Percentiles rank a stretch among this genome's conserved stretches.
These are phyloP conservation scores for Xylariaceae sp. DNA, from an alignment of 2,329 filamentous ascomycete genomes.

Conservation along the genomic window DNA sequence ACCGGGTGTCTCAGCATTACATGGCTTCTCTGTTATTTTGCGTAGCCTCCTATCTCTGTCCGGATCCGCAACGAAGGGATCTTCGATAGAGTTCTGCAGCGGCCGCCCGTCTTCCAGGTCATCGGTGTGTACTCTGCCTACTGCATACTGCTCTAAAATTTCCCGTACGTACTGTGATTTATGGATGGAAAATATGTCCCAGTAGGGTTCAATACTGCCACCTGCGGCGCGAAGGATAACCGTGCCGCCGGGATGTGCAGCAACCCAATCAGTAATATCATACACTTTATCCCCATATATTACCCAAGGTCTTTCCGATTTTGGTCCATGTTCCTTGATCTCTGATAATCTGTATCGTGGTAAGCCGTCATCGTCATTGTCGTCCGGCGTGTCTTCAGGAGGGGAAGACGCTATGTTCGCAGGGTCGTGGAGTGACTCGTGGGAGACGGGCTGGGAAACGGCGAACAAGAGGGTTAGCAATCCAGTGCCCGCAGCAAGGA, in stretches of 20 bases:
- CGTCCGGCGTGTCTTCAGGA: conserved; percentile 26
- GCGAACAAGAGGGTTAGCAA: conserved; percentile 37
- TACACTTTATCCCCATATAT: conserved; percentile 69
- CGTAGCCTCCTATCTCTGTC: conserved; percentile 49
- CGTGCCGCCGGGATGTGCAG: conserved; percentile 69
- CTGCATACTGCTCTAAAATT: conserved; percentile 67
- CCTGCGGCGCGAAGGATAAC: conserved; percentile 71
- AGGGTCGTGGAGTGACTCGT: conserved; percentile 26
- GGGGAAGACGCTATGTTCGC: conserved; percentile 14
- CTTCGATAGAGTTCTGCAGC: conserved; percentile 60
- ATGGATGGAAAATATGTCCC: conserved; percentile 74
- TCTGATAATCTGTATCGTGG: conserved; percentile 58
- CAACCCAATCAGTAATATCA: conserved; percentile 73
- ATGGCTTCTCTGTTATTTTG: conserved; percentile 50
- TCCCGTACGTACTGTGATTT: conserved; percentile 68
- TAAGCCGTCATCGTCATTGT: conserved; percentile 48
- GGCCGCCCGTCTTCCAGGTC: conserved; percentile 66
- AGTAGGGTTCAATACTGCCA: conserved; percentile 69
- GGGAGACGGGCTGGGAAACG: conserved; percentile 33
- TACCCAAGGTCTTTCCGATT: conserved; percentile 65
- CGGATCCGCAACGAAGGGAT: conserved; percentile 57
- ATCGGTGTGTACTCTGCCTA: conserved; percentile 63
- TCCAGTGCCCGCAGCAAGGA: conserved; percentile 38
- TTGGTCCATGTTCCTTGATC: conserved; percentile 58
- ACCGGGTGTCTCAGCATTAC: conserved; percentile 56